A percentile compares a stretch with the other conserved stretches of the same genome.
phyloP scores from a whole-genome alignment of 495 filamentous ascomycete species.

The Trichocladium uniseriatum region DNA sequence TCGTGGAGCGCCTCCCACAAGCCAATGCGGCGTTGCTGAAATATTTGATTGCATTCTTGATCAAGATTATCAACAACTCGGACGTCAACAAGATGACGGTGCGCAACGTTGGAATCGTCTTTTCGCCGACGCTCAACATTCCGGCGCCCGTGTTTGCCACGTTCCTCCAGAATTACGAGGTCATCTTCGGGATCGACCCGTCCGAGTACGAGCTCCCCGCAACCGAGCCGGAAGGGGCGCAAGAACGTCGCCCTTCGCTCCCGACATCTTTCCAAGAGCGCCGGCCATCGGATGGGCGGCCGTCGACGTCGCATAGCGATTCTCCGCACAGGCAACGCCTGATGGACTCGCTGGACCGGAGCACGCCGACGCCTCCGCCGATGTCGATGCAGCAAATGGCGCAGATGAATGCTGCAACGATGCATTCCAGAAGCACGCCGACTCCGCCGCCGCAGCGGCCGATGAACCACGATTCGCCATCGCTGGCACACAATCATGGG shows the following conservation, averaged over 20 bases:
- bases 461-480: slow-evolving; percentile 28
- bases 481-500: slow-evolving; percentile 17
- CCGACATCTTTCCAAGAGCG: slow-evolving; percentile 23
- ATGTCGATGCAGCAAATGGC: slow-evolving; percentile 27
- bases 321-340: slow-evolving; percentile 39
- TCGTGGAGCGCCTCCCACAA: slow-evolving; percentile 75
- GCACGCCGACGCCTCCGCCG: slow-evolving; percentile 38
- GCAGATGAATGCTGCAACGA: slow-evolving; percentile 25
- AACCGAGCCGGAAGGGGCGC: slow-evolving; percentile 14
- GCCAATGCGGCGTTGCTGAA: slow-evolving; percentile 71
- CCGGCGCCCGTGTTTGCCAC: slow-evolving; percentile 88
- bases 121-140: slow-evolving; percentile 96
- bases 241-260: slow-evolving; percentile 20
- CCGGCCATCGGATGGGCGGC: slow-evolving; percentile 27
- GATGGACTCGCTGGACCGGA: slow-evolving; percentile 32
- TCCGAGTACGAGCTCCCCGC: slow-evolving; percentile 45
- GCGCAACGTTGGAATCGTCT: slow-evolving; percentile 94
- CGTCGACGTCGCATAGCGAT: slow-evolving; percentile 34
- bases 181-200: slow-evolving; percentile 68
- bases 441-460: slow-evolving; percentile 37
- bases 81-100: slow-evolving; percentile 97
- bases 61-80: slow-evolving; percentile 80
- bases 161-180: slow-evolving; percentile 82
- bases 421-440: slow-evolving; percentile 30
- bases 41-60: slow-evolving; percentile 76